Conservation (phyloP, 805 yeast species). For the Ogataea paraovalis region DNA sequence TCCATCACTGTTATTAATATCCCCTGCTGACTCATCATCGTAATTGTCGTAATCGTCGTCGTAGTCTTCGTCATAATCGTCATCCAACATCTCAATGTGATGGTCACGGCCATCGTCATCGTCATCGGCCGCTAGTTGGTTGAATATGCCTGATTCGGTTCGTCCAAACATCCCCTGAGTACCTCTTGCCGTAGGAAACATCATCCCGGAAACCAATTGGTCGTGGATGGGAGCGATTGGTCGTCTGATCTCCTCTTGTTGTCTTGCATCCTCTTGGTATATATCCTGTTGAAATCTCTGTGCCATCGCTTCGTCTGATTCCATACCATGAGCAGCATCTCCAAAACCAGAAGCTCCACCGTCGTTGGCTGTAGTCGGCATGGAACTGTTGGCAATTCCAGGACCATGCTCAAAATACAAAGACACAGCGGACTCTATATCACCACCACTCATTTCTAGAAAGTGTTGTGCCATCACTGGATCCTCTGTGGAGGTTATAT, state of each 20-base stretch:
- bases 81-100: slow-evolving; percentile 32
- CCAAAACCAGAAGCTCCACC: not conserved
- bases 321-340: slow-evolving; percentile 1
- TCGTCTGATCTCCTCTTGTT: slow-evolving; percentile 58
- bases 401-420: slow-evolving; percentile 70
- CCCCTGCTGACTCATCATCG: slow-evolving; percentile 26
- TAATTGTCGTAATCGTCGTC: slow-evolving; percentile 37
- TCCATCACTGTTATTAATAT: slow-evolving; percentile 34
- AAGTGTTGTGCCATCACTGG: slow-evolving; percentile 67
- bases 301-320: slow-evolving; percentile 50
- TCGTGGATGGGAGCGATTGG: slow-evolving; percentile 79
- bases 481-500: slow-evolving; percentile 75
- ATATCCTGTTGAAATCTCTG: slow-evolving; percentile 61
- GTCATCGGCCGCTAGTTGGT: slow-evolving; percentile 37
- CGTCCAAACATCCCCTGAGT: slow-evolving; percentile 45
- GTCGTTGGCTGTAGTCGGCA: slow-evolving; percentile 1
- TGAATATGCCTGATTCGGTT: slow-evolving; percentile 52
- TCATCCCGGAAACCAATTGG: slow-evolving; percentile 36
- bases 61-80: slow-evolving; percentile 30
- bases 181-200: slow-evolving; percentile 16
- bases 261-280: slow-evolving; percentile 38
- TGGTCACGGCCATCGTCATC: slow-evolving; percentile 36
- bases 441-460: slow-evolving; percentile 70
- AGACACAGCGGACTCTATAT: slow-evolving; percentile 80
- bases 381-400: slow-evolving; percentile 17